These are phyloP conservation scores for Neurospora sp. DNA, from an alignment of 495 filamentous ascomycete genomes.

Conservation along the genomic window DNA sequence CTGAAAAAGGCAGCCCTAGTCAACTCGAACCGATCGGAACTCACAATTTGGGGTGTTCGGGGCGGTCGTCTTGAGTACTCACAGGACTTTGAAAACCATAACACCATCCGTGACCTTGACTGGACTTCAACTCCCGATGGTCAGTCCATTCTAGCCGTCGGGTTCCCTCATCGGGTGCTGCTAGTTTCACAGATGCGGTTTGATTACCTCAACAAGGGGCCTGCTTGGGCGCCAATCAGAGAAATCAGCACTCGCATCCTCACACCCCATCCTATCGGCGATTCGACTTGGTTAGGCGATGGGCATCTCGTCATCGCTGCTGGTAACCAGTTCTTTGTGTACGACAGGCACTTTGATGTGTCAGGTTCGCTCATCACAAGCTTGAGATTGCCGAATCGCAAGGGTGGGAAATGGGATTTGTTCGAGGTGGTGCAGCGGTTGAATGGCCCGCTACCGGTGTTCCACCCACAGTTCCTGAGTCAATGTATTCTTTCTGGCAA, in stretches of 20 bases:
- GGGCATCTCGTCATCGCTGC: conserved; percentile 79
- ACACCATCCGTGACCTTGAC: conserved; percentile 77
- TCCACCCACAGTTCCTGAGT: conserved; percentile 84
- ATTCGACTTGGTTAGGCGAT: conserved; percentile 79
- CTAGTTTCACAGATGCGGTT: conserved; percentile 88
- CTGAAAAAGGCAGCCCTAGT: conserved; percentile 82
- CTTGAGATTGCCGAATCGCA: conserved; percentile 48
- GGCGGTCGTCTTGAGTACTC: conserved; percentile 74
- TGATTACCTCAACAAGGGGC: conserved; percentile 82
- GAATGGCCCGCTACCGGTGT: conserved; percentile 83
- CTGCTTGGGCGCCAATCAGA: conserved; percentile 77
- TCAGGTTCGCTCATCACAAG: conserved; percentile 51
- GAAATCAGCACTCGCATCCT: conserved; percentile 73
- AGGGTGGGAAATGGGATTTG: conserved; percentile 43
- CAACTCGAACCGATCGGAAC: conserved; percentile 55
- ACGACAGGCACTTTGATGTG: conserved; percentile 61
- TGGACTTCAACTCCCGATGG: conserved; percentile 91
- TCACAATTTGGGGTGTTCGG: conserved; percentile 88
- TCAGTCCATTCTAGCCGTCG: conserved; percentile 85
- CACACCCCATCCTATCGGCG: conserved; percentile 86
- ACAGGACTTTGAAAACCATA: conserved; percentile 58
- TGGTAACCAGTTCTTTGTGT: conserved; percentile 87
- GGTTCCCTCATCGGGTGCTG: conserved; percentile 75
- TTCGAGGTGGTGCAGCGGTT: conserved; percentile 73
- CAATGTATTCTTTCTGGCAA: conserved; percentile 84